These are phyloP conservation scores for Brassica carinata DNA, from an alignment of 345 rosid species.

Conservation along the genomic window DNA sequence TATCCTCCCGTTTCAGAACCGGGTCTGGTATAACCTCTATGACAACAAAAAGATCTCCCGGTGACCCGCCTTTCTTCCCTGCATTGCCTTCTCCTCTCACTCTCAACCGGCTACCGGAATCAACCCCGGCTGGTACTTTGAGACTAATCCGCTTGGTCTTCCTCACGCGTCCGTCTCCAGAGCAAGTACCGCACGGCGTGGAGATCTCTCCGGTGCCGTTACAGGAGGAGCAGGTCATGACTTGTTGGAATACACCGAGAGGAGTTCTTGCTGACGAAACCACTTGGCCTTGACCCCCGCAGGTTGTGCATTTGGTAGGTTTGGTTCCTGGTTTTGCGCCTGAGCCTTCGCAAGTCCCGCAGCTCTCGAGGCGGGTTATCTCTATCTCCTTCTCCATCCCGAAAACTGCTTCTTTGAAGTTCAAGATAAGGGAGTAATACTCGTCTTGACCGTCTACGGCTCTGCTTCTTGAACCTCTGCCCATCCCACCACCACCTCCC, in stretches of 20 bases:
- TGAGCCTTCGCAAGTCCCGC: slow-evolving; percentile 86
- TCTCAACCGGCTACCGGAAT: slow-evolving; percentile 87
- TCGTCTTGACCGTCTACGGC: slow-evolving; percentile 92
- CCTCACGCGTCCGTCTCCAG: slow-evolving; percentile 94
- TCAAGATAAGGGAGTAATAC: slow-evolving; percentile 69
- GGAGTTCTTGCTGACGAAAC: slow-evolving; percentile 90
- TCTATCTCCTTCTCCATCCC: slow-evolving; percentile 95
- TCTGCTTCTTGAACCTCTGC: slow-evolving; percentile 75
- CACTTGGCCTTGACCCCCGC: slow-evolving; percentile 98
- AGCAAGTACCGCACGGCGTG: slow-evolving; percentile 77
- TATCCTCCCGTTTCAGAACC: slow-evolving; percentile 87
- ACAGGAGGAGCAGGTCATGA: slow-evolving; percentile 85
- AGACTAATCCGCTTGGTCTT: slow-evolving; percentile 87
- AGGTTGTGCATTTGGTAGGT: slow-evolving; percentile 76
- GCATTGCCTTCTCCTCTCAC: slow-evolving; percentile 96
- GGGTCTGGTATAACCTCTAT: slow-evolving; percentile 86
- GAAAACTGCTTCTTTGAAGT: slow-evolving; percentile 93
- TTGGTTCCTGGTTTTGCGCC: slow-evolving; percentile 90
- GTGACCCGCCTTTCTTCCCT: slow-evolving; percentile 90
- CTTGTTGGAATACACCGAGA: slow-evolving; percentile 96
- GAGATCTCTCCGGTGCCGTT: slow-evolving; percentile 77
- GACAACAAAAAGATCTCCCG: slow-evolving; percentile 88
- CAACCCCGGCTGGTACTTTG: slow-evolving; percentile 95
- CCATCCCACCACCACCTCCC: slow-evolving; percentile 75
- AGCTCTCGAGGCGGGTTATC: slow-evolving; percentile 81